Conservation (phyloP, 1,139 yeast genomes). For the Nakaseomyces kungkrabaensis region DNA sequence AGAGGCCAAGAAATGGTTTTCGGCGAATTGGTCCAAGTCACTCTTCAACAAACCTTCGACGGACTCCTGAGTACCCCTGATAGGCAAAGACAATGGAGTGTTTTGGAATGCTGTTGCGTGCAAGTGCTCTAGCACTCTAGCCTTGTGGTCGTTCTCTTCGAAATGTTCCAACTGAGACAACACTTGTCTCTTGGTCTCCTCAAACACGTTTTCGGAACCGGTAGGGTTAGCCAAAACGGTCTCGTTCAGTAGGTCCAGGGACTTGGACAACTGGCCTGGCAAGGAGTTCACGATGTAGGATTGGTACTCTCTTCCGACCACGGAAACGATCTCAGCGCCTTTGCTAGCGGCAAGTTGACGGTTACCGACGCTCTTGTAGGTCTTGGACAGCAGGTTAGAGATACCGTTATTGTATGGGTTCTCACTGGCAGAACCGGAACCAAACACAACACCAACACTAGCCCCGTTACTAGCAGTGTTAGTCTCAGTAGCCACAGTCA, state of each 20-base stretch:
- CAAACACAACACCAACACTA: conserved; percentile 58
- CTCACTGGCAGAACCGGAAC: conserved; percentile 73
- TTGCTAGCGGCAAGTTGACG: conserved; percentile 31
- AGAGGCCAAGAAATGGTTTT: conserved; percentile 47
- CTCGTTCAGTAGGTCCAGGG: conserved; percentile 28
- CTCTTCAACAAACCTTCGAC: conserved; percentile 44
- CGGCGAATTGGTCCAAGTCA: conserved; percentile 50
- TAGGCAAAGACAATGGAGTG: conserved; percentile 67
- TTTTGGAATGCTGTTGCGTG: conserved; percentile 79
- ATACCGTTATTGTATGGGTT: conserved; percentile 75
- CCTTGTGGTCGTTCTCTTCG: conserved; percentile 30
- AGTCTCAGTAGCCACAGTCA: conserved; percentile 59
- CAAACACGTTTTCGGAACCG: conserved; percentile 8
- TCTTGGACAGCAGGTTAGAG: conserved; percentile 50
- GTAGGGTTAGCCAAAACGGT: conserved; percentile 5
- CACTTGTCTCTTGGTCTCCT: conserved; percentile 32
- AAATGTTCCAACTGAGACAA: conserved; percentile 32
- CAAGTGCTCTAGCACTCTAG: conserved; percentile 57
- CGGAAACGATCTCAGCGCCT: conserved; percentile 40
- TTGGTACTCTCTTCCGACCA: conserved; percentile 44
- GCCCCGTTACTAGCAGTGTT: conserved; percentile 48
- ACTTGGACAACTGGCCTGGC: conserved; percentile 42
- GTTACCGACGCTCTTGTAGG: conserved; percentile 33
- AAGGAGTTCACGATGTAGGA: conserved; percentile 42
- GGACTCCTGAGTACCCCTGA: conserved; percentile 60